A percentile compares a stretch with the other conserved stretches of the same genome.
phyloP scores from a whole-genome alignment of 345 rosid genomes.

The Aquilaria yunnanensis region DNA sequence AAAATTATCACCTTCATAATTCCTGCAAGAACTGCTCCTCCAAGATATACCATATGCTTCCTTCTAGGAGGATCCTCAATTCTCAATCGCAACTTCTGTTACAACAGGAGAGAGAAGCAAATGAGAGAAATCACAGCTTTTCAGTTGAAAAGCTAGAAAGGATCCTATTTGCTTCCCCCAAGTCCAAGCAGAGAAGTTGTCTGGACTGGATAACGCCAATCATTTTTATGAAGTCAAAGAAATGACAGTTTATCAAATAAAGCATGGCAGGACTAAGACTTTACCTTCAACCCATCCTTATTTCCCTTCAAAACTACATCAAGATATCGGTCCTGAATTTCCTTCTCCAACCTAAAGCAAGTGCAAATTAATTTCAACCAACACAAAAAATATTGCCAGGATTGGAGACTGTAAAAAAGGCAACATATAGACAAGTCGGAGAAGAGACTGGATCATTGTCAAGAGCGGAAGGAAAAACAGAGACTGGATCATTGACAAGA shows the following conservation, averaged over 20 bases:
- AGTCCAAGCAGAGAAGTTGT: too few relatives aligned
- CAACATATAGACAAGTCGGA: too few relatives aligned
- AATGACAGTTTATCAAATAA: too few relatives aligned
- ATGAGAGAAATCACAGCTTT: slow-evolving; percentile 2
- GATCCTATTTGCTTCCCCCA: neutral
- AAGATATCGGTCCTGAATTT: slow-evolving; percentile 83
- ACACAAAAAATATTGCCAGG: too few relatives aligned
- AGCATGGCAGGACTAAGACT: neutral
- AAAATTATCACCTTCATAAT: slow-evolving; percentile 74
- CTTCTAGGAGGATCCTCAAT: slow-evolving; percentile 98
- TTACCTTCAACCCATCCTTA: slow-evolving; percentile 93
- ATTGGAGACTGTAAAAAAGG: too few relatives aligned
- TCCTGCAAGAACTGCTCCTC: slow-evolving; percentile 98
- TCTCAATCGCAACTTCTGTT: slow-evolving; percentile 72
- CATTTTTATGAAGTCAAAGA: neutral
- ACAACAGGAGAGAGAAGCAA: slow-evolving; percentile 12
- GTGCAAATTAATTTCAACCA: slow-evolving; percentile 12
- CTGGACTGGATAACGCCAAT: neutral
- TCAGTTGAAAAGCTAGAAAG: neutral
- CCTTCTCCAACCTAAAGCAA: slow-evolving; percentile 78
- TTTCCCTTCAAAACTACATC: slow-evolving; percentile 92
- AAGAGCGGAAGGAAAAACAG: too few relatives aligned
- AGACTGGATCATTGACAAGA: too few relatives aligned
- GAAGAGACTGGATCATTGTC: too few relatives aligned
- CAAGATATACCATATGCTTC: slow-evolving; percentile 98